Base-by-base conservation (phyloP, 2,329 filamentous ascomycete genomes). In the Colletotrichum sp. region DNA sequence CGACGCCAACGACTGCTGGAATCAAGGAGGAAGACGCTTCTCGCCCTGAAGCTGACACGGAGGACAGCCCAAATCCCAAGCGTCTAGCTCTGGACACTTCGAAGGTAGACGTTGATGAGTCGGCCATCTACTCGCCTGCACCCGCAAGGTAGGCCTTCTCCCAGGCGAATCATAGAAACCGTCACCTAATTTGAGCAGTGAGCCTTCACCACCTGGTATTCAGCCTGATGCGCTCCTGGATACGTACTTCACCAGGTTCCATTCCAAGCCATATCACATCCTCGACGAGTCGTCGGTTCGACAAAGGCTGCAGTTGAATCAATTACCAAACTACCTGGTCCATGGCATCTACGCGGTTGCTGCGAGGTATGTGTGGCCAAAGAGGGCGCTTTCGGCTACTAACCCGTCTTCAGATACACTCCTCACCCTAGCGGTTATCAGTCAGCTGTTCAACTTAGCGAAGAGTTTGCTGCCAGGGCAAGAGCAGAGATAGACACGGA, bases 241-340 rank as follows among this genome's bases (percentile, higher is more conserved):
- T 80, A 93, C 93, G 8, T 98, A 96, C 83, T 98, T 98, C 82
- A 86, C 89, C 26, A 91, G 94, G 67, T 92, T 96, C 52, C 95
- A 98, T 82, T 94, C 93, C 67, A 96, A 96, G 81, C 95, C 95
- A 2, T 97, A 94, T 79, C 92, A 95, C 81, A 93, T 98, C 68
- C 87, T 98, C 5, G 95, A 98, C 81, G 95, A 98, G 84, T 88
- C 92, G 1, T 92, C 90, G 0, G 93, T 94, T 12, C 90, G 95
- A 72, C 94, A 96, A 84, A 89, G 93, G 28, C 86, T 95, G 77
- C 93, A 95, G 79, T 85, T 92, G 12, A 92, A 92, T 65, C 93
- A 95, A 80, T 85, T 96, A 6, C 90, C 91, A 5, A 79, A 81
- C 28, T 91, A 89, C 78, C 84, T 92, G 57, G 82, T 89, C 8